These are phyloP conservation scores for Lenzites betulinus DNA, from an alignment of 768 basidiomycete species.

Conservation along the genomic window DNA sequence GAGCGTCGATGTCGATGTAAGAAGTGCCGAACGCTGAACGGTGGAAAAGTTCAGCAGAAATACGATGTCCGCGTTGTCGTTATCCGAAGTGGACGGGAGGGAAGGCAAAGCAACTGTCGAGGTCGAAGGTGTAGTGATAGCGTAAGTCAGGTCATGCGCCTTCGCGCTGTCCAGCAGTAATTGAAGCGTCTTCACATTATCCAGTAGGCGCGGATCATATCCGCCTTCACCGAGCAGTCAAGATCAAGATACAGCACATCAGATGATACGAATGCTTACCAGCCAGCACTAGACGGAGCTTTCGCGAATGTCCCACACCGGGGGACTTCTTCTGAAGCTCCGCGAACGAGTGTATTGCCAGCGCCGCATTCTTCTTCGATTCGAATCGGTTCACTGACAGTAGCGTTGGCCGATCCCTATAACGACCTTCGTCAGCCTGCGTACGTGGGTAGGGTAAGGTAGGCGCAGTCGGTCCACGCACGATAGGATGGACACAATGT, in stretches of 20 bases:
- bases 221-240: constrained; percentile 55
- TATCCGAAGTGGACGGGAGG: constrained; percentile 35
- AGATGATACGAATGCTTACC: constrained; percentile 43
- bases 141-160: constrained; percentile 56
- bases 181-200: constrained; percentile 75
- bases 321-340: constrained; percentile 41
- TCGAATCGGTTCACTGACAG: constrained; percentile 95
- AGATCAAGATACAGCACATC: background rate
- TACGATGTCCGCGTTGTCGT: constrained; percentile 56
- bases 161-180: constrained; percentile 62
- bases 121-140: constrained; percentile 51
- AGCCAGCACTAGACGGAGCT: constrained; percentile 74
- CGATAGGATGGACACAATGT: constrained; percentile 59
- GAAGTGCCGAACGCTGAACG: constrained; percentile 78
- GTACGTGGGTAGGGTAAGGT: background rate
- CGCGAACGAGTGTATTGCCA: constrained; percentile 83
- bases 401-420: constrained; percentile 67
- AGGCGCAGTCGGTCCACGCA: constrained; percentile 45
- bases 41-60: constrained; percentile 94
- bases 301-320: constrained; percentile 24
- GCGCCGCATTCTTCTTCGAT: constrained; percentile 85
- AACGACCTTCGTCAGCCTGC: constrained; percentile 6
- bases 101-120: constrained; percentile 44
- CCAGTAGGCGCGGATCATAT: constrained; percentile 84
- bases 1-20: constrained; percentile 63